Evolutionary conservation across 345 rosid species (phyloP).

Genomic region (Boechera stricta): DNA sequence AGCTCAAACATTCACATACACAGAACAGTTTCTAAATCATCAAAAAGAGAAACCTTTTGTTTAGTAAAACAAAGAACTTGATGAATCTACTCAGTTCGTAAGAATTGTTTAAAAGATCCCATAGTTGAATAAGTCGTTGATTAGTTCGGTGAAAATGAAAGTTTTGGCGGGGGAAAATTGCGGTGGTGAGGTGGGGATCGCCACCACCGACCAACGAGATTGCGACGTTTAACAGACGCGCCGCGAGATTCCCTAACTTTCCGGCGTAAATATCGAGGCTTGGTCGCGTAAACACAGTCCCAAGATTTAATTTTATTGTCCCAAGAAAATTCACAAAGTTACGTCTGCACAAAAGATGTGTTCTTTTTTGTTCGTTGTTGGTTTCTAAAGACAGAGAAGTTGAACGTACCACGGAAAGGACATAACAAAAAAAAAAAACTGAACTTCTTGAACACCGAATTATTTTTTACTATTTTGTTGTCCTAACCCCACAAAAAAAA

Average conservation of each 20-base stretch:
- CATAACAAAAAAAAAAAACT: constrained; percentile 6
- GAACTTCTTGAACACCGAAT: constrained; percentile 5
- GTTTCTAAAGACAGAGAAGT: constrained; percentile 29
- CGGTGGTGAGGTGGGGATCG: constrained; percentile 34
- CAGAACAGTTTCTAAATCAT: neutral
- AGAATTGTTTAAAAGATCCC: neutral
- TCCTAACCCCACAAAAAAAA: neutral
- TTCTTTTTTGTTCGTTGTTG: constrained; percentile 15
- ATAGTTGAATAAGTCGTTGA: constrained; percentile 15
- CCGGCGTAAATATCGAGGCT: constrained; percentile 27
- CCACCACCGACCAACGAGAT: constrained; percentile 31
- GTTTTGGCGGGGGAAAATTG: neutral
- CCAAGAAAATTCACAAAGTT: constrained; percentile 29
- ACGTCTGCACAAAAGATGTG: constrained; percentile 41
- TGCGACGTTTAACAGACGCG: constrained; percentile 23
- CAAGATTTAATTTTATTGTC: neutral
- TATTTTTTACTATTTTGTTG: neutral
- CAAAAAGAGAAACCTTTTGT: constrained; percentile 23
- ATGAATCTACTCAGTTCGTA: constrained; percentile 6
- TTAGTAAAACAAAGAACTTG: neutral
- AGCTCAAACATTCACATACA: neutral
- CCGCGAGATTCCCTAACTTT: constrained; percentile 22
- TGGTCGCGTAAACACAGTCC: neutral
- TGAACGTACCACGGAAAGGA: constrained; percentile 49
- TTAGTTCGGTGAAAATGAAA: constrained; percentile 3